phyloP scores from a whole-genome alignment of 176 grass and related monocot genomes.

The Carex scoparia region DNA sequence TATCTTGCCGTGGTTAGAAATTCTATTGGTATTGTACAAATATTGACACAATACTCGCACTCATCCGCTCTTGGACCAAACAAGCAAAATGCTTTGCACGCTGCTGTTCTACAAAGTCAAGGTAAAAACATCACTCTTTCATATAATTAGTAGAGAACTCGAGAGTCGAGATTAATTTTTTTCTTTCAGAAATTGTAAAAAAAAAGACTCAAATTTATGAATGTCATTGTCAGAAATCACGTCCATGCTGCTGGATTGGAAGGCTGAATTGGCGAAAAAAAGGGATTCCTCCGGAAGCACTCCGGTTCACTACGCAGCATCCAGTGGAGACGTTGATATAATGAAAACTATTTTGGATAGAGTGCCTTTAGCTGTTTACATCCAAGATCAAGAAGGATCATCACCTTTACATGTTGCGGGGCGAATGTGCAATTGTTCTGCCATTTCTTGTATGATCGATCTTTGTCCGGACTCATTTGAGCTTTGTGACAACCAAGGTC shows the following conservation, averaged over 20 bases:
- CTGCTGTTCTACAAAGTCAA: slow-evolving; percentile 1
- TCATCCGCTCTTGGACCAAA: background rate
- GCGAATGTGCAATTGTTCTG: slow-evolving; percentile 23
- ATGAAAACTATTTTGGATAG: slow-evolving; percentile 9
- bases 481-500: slow-evolving; percentile 18
- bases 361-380: background rate
- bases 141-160: too few species aligned
- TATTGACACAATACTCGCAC: background rate
- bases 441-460: background rate
- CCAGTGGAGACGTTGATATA: slow-evolving; percentile 18
- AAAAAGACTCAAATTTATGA: background rate
- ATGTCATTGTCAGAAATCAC: slow-evolving; percentile 25
- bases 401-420: slow-evolving; percentile 34
- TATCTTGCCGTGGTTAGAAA: background rate
- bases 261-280: background rate
- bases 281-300: slow-evolving; percentile 25
- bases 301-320: slow-evolving; percentile 31
- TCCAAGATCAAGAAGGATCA: slow-evolving; percentile 18
- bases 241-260: slow-evolving; percentile 36
- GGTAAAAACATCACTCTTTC: background rate
- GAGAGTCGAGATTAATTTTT: too few species aligned
- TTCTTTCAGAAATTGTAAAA: too few species aligned
- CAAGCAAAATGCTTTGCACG: slow-evolving; percentile 12
- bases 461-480: slow-evolving; percentile 31
- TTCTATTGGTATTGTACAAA: background rate